These are phyloP conservation scores for Fusarium siculi DNA, from an alignment of 2,329 filamentous ascomycete species.

Conservation along the genomic window DNA sequence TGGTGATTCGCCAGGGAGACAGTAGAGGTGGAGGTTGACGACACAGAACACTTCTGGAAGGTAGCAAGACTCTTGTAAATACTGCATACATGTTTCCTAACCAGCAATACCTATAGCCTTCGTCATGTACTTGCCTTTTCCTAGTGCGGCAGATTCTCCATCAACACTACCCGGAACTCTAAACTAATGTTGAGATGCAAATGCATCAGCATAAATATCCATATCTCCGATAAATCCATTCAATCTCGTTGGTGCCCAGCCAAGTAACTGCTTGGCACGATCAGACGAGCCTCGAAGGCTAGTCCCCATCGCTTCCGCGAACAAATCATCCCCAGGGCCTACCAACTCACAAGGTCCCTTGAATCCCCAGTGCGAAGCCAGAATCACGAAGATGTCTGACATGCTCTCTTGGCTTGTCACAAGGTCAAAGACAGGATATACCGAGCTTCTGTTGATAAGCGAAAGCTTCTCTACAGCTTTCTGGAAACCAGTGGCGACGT, in stretches of 20 bases:
- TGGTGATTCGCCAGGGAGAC: not conserved
- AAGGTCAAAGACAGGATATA: not conserved
- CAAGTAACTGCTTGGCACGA: not conserved
- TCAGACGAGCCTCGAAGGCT: not conserved
- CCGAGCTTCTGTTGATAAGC: not conserved
- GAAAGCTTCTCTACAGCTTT: not conserved
- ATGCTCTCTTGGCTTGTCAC: not conserved
- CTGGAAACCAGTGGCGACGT: not conserved
- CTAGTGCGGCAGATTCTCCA: too few species aligned
- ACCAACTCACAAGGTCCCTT: not conserved
- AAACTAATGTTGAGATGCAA: not conserved
- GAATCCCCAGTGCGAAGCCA: fast-evolving
- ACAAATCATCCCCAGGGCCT: not conserved
- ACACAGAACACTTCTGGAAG: fast-evolving
- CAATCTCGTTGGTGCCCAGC: too few species aligned
- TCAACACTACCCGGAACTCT: too few species aligned
- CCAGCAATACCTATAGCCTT: too few species aligned
- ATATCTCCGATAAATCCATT: not conserved
- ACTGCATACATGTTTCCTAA: too few species aligned
- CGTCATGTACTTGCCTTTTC: too few species aligned
- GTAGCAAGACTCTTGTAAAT: too few species aligned
- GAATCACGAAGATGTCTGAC: fast-evolving
- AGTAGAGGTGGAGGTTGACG: fast-evolving
- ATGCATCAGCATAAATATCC: not conserved
- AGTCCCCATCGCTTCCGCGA: not conserved